A percentile compares a stretch with the other conserved stretches of the same genome.
Conservation (phyloP, 768 basidiomycete species). For the Boletus subcaerulescens region DNA sequence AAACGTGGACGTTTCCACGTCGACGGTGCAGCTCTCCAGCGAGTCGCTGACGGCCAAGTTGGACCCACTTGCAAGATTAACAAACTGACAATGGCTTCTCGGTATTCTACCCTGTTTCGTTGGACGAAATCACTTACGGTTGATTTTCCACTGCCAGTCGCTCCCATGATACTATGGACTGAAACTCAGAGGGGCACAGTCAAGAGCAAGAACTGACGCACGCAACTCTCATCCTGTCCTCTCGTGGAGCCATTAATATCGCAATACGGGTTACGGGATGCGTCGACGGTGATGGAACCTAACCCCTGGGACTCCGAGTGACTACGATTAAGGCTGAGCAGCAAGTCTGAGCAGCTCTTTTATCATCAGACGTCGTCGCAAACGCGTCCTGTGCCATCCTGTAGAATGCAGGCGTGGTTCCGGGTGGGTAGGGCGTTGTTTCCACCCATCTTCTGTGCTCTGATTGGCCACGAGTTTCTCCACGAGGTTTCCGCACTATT, state of each 20-base stretch:
- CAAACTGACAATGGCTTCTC: constrained; percentile 9
- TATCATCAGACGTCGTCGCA: neutral
- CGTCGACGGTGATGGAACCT: neutral
- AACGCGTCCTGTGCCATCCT: neutral
- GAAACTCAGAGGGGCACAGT: constrained; percentile 1
- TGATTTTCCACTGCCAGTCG: constrained; percentile 25
- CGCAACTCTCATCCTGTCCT: constrained; percentile 19
- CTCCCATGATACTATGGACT: constrained; percentile 20
- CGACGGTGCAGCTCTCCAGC: constrained; percentile 24
- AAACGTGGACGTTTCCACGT: constrained; percentile 37
- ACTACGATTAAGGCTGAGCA: neutral
- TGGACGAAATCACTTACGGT: constrained; percentile 11
- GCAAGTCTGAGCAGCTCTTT: neutral
- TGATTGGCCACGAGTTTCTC: constrained; percentile 10
- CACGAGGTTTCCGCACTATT: constrained; percentile 11
- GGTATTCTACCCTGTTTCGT: neutral
- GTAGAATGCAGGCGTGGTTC: neutral
- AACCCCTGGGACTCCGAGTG: neutral
- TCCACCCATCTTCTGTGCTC: neutral
- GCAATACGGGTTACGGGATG: neutral
- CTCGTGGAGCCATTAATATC: constrained; percentile 5
- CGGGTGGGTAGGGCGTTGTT: constrained; percentile 1
- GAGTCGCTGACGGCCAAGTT: constrained; percentile 21
- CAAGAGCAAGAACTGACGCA: constrained; percentile 2
- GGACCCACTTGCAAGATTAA: constrained; percentile 21